A percentile compares a stretch with the other conserved stretches of the same genome.
Conservation (phyloP, 2,329 filamentous ascomycete species). For the Diaporthe aspalathi region DNA sequence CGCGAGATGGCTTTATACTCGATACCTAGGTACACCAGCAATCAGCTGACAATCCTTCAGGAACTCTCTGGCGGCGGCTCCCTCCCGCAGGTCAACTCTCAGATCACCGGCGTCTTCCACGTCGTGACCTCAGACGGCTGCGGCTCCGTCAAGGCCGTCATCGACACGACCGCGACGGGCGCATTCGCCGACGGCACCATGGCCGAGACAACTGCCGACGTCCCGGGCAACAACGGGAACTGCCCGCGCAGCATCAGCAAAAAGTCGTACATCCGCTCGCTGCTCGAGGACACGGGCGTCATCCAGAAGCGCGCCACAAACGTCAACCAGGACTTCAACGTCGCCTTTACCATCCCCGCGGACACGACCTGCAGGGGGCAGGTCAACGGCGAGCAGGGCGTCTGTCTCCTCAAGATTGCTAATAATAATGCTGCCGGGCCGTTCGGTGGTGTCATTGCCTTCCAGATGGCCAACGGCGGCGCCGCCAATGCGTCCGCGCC, state of each 20-base stretch:
- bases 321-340: slow-evolving; percentile 37
- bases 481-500: background rate
- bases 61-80: slow-evolving; percentile 52
- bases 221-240: slow-evolving; percentile 40
- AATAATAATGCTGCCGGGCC: slow-evolving; percentile 41
- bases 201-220: slow-evolving; percentile 38
- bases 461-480: slow-evolving; percentile 39
- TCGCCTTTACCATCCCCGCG: slow-evolving; percentile 34
- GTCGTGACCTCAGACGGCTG: slow-evolving; percentile 57
- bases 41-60: slow-evolving; percentile 40
- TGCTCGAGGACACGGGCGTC: slow-evolving; percentile 36
- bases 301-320: slow-evolving; percentile 39
- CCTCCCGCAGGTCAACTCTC: slow-evolving; percentile 53
- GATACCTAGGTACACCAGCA: too few relatives aligned
- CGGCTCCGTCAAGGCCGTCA: slow-evolving; percentile 53
- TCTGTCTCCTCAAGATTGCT: slow-evolving; percentile 42
- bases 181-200: slow-evolving; percentile 38
- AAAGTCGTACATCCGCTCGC: slow-evolving; percentile 26
- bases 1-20: too few relatives aligned
- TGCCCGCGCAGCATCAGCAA: slow-evolving; percentile 35
- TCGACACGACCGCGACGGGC: slow-evolving; percentile 51
- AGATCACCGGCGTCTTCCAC: slow-evolving; percentile 52
- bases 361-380: slow-evolving; percentile 41
- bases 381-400: slow-evolving; percentile 33
- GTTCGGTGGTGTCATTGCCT: slow-evolving; percentile 41